Evolutionary conservation across 495 filamentous ascomycete genomes (phyloP).

Genomic region (Hypoxylon fragiforme): DNA sequence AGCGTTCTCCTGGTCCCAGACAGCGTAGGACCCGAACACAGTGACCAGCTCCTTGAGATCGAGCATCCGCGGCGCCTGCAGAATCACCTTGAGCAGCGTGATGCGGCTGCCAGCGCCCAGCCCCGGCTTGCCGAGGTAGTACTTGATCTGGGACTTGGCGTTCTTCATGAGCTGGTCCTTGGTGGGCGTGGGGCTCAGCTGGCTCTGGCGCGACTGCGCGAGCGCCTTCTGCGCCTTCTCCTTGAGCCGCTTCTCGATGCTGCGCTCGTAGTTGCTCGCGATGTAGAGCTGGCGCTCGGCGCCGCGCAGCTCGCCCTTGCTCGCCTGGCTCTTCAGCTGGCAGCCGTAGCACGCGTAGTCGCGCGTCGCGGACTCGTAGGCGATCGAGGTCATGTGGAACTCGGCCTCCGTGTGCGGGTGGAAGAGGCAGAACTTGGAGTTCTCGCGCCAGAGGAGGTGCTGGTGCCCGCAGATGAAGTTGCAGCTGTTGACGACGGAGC

Average conservation of each 20-base stretch:
- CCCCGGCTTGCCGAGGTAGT: background rate
- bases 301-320: background rate
- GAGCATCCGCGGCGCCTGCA: slow-evolving; percentile 7
- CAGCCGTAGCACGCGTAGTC: slow-evolving; percentile 5
- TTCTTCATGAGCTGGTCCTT: slow-evolving; percentile 6
- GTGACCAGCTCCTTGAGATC: slow-evolving; percentile 1
- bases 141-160: slow-evolving; percentile 7
- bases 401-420: slow-evolving; percentile 8
- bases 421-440: slow-evolving; percentile 15
- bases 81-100: slow-evolving; percentile 14
- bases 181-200: background rate
- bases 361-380: background rate
- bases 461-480: slow-evolving; percentile 22
- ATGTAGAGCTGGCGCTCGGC: background rate
- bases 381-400: slow-evolving; percentile 6
- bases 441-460: background rate
- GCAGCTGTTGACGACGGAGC: background rate
- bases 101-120: background rate
- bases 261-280: background rate
- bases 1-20: background rate
- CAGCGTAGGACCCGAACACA: slow-evolving; percentile 1
- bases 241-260: background rate
- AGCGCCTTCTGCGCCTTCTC: background rate
- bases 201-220: slow-evolving; percentile 1
- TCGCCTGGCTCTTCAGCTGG: background rate